Evolutionary conservation across 352 stramenopile species (phyloP), one percentile per base, ranked within the genome.

Genomic region (Aphanomyces euteiches): DNA sequence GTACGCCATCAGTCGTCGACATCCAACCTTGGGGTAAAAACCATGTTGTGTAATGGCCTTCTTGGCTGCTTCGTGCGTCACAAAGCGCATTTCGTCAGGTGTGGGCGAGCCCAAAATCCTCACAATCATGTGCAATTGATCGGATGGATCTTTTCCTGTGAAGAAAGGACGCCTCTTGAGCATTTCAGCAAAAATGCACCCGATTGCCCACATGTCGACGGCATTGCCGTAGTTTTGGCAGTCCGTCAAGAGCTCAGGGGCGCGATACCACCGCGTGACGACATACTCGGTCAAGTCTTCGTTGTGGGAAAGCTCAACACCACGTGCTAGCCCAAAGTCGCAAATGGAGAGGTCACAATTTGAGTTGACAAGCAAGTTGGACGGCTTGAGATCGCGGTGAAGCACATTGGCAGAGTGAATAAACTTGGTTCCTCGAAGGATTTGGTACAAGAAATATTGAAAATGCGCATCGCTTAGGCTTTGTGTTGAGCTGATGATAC

Each of bases 101-200:
- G 83, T 88, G 7, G 98, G 93, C 39, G 96, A 98, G 2, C 97
- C 97, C 56, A 99, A 80, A 67, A 92, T 84, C 43, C 83, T 82
- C 57, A 92, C 86, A 67, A 95, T 95, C 78, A 89, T 92, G 73
- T 93, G 82, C 36, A 95, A 73, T 64, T 95, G 86, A 65, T 95
- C 84, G 19, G 84, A 89, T n/a, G 83, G 84, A 70, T 95, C 83
- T 38, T 83, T 70, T 3, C 87, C 87, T 8, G 84, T 92, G 73
- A 95, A 93, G 70, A 93, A 93, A 2, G 85, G 96, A 61, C 98
- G 98, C 56, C 97, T 85, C n/a, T 87, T 82, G 53, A 99, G 86
- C 73, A 99, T 95, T 78, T 99, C 98, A 37, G 95, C 98, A 76
- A 99, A 99, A 78, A 99, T 99, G 78, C 98, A 99, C 7, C 97